Evolutionary conservation across 2,329 filamentous ascomycete genomes (phyloP), one percentile per base, ranked within the genome.

Genomic region (Lomentospora prolificans): DNA sequence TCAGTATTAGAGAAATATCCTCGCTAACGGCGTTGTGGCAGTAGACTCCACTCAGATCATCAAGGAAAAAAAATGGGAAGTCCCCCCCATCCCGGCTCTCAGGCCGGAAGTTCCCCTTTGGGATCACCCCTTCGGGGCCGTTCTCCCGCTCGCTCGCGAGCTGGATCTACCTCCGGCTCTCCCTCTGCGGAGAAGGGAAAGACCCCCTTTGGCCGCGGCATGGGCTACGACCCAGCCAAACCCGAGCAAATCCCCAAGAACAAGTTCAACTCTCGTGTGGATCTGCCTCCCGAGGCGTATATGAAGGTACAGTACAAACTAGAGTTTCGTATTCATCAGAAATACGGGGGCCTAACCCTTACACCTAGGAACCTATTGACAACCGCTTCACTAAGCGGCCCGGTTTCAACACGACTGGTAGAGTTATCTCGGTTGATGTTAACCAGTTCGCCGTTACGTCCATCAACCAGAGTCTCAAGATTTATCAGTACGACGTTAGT

Each of bases 401-500:
- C 0, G 75, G 71, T 0, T 82, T 79, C 66, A 87, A 84, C 59
- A 77, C 69, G 0, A 72, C 74, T 6, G 85, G 84, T 1, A 80
- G 77, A 58, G 65, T 73, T 0, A 75, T 84, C 19, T 64, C 69
- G 0, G 62, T 89, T 1, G 68, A 75, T 0, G 71, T 95, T 36
- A 97, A 97, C 66, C 84, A 89, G 9, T 95, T 85, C 69, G 77
- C 83, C 0, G 84, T 96, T 55, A 70, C 67, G 0, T 70, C 73
- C 8, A 81, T 84, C 39, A 65, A 72, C 56, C 83, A 83, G 0
- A 75, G 68, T 2, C 78, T 75, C 10, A 79, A 81, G 0, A 80
- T 96, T 22, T 84, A 84, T 59, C 91, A 96, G 65, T 97, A 92
- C 62, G 90, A 96, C 72, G 88, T 91, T 72, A 78, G 86, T 78